Base-by-base conservation (phyloP, 1,139 yeast genomes). In the Dujonia santamariae region DNA sequence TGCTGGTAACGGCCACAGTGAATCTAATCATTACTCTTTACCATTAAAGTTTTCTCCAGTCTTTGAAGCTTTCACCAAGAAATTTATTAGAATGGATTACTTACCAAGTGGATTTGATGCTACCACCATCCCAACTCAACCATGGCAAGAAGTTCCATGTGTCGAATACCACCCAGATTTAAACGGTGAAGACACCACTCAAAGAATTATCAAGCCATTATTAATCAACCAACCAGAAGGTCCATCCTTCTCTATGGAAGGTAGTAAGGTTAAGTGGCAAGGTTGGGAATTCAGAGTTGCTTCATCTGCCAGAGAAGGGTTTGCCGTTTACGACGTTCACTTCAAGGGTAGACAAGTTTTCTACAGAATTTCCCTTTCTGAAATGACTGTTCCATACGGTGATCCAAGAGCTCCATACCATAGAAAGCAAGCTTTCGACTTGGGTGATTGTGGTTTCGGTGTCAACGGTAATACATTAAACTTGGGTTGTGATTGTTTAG, bases 321-420 rank as follows among this genome's bases (percentile, higher is more conserved):
- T 84, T 49, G 94, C 82, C 28, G 54, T 86, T 33, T 85, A 85
- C 56, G 90, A 86, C 47, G 80, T 80, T 37, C 68, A 71, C 51
- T 86, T 82, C 65, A 85, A 85, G 59, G 95, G 94, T 38, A 80
- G 96, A 63, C 83, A 83, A 39, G 66, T 80, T 30, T 80, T 85
- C 59, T 85, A 86, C 72, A 76, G 95, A 62, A 62, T 85, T 38
- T 75, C 94, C 1, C 68, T 85, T 46, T 78, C 86, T 32, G 96
- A 86, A 63, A 86, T 86, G 96, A 84, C 95, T 25, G 96, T 86
- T 43, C 96, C 96, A 21, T 86, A 86, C 54, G 94, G 90, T 53
- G 95, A 85, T 56, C 94, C 95, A 48, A 76, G 95, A 61, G 85
- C 87, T 40, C 95, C 96, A 43, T 80, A 78, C 65, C 95, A 85